These are phyloP conservation scores for Hypoxylon cercidicola DNA, from an alignment of 495 filamentous ascomycete species.

Conservation along the genomic window DNA sequence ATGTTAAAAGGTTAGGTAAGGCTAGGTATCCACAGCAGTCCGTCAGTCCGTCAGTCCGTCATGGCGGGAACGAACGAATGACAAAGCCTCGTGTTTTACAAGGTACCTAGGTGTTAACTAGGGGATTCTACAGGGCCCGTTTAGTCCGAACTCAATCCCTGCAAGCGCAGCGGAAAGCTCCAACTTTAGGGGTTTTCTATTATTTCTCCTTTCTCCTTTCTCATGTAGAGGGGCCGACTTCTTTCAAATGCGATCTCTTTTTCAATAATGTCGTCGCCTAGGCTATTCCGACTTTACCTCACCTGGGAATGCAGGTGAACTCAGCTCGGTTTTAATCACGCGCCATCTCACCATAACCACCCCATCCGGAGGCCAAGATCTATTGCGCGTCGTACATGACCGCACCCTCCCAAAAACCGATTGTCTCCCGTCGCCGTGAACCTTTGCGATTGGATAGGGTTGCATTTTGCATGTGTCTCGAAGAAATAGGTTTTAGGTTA, in stretches of 20 bases:
- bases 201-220: slow-evolving; percentile 55
- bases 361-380: slow-evolving; percentile 32
- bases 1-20: background rate
- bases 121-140: slow-evolving; percentile 2
- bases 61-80: slow-evolving; percentile 12
- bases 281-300: slow-evolving; percentile 3
- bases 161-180: slow-evolving; percentile 28
- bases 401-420: slow-evolving; percentile 41
- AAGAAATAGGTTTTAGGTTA: slow-evolving; percentile 25
- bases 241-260: slow-evolving; percentile 69
- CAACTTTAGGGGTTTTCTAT: slow-evolving; percentile 24
- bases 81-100: slow-evolving; percentile 20
- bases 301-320: slow-evolving; percentile 10
- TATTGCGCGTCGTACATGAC: slow-evolving; percentile 46
- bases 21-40: slow-evolving; percentile 16
- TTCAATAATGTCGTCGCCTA: slow-evolving; percentile 39
- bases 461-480: slow-evolving; percentile 30
- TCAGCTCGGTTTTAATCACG: slow-evolving; percentile 9
- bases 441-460: slow-evolving; percentile 44
- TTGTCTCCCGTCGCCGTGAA: slow-evolving; percentile 35
- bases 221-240: slow-evolving; percentile 76
- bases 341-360: slow-evolving; percentile 20
- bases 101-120: too few relatives aligned
- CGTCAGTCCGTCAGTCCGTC: slow-evolving; percentile 18
- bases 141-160: slow-evolving; percentile 11